A percentile compares a stretch with the other conserved stretches of the same genome.
Conservation (phyloP, 2,329 filamentous ascomycete genomes). For the Hypoxylon sp. region DNA sequence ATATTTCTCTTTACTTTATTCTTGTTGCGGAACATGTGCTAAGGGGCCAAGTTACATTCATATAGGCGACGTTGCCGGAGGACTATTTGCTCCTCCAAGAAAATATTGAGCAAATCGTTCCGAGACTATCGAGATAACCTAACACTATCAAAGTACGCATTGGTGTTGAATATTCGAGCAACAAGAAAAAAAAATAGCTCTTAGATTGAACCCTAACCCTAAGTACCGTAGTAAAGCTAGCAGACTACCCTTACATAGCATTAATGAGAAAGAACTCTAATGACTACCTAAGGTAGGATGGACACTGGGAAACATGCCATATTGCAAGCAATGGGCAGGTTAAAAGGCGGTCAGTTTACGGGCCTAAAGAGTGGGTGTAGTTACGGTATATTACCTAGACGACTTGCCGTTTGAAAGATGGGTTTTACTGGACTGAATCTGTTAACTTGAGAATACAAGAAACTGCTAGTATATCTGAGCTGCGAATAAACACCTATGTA, state of each 20-base stretch:
- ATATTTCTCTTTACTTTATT: no score
- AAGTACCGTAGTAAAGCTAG: not conserved
- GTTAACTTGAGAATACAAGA: not conserved
- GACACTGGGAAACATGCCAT: not conserved
- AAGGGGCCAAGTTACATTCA: no score
- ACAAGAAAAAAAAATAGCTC: not conserved
- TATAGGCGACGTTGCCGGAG: no score
- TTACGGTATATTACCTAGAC: not conserved
- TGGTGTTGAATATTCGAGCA: not conserved
- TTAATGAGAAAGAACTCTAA: not conserved
- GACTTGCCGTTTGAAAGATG: not conserved
- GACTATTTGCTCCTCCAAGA: not conserved
- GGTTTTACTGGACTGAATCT: not conserved
- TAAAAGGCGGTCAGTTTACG: constrained; percentile 5
- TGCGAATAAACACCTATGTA: not conserved
- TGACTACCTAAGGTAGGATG: not conserved
- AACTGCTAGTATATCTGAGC: not conserved
- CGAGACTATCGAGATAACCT: not conserved
- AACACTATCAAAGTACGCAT: not conserved
- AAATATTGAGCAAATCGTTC: not conserved
- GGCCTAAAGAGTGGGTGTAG: constrained; percentile 1
- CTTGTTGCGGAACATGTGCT: no score
- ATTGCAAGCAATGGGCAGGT: not conserved
- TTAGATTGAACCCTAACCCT: not conserved
- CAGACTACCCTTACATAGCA: not conserved